These are phyloP conservation scores for Pestalotiopsis sp. DNA, from an alignment of 2,329 filamentous ascomycete species.

Conservation along the genomic window DNA sequence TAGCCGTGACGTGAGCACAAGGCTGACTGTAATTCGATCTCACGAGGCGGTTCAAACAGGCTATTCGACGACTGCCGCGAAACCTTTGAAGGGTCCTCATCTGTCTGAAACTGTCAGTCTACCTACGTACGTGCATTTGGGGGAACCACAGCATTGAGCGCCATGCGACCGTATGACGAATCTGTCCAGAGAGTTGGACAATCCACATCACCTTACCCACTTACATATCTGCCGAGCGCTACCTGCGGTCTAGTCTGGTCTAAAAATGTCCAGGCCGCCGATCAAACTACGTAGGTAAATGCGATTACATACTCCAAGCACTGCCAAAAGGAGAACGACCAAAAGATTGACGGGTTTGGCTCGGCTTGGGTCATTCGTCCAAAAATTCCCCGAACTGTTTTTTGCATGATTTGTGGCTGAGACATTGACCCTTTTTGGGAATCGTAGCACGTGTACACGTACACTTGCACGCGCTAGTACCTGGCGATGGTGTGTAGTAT, in stretches of 20 bases:
- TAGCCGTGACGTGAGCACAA: neutral
- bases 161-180: neutral
- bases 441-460: neutral
- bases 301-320: too few species aligned
- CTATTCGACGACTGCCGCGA: neutral
- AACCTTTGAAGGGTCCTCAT: neutral
- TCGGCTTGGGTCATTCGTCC: neutral
- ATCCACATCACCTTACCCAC: neutral
- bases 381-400: neutral
- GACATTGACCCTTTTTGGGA: neutral
- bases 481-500: neutral
- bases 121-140: neutral
- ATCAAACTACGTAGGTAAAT: too few species aligned
- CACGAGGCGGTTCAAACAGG: neutral
- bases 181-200: neutral
- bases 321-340: neutral
- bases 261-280: too few species aligned
- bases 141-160: neutral
- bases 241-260: too few species aligned
- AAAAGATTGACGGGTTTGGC: neutral
- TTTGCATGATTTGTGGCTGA: neutral
- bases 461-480: neutral
- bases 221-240: neutral
- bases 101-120: slow-evolving; percentile 5
- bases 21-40: neutral